phyloP scores from a whole-genome alignment of 169 alveolate genomes.

The Eimeria tenella region DNA sequence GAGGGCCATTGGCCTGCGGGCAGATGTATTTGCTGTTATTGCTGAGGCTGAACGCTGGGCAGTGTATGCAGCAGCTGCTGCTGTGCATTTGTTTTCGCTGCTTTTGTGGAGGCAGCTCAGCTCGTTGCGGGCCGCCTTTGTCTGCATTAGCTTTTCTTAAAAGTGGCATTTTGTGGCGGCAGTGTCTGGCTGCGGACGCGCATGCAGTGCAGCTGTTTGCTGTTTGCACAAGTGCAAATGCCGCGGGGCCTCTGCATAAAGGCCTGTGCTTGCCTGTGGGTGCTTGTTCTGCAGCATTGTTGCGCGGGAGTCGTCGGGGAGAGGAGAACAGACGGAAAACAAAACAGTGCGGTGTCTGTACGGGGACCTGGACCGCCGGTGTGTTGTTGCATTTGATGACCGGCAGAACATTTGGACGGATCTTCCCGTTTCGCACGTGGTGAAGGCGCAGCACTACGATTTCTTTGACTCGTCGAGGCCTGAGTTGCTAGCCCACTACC shows the following conservation, averaged over 20 bases:
- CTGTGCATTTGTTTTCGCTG: too few relatives aligned
- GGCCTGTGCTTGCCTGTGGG: background rate
- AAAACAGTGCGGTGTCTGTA: slow-evolving; percentile 83
- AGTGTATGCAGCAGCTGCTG: too few relatives aligned
- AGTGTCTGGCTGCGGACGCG: too few relatives aligned
- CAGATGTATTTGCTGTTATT: too few relatives aligned
- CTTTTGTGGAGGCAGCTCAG: too few relatives aligned
- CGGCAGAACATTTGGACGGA: slow-evolving; percentile 94
- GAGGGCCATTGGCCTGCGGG: too few relatives aligned
- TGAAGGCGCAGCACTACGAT: slow-evolving; percentile 94
- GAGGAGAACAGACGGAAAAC: slow-evolving; percentile 74
- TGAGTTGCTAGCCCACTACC: slow-evolving; percentile 82
- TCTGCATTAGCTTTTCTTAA: too few relatives aligned
- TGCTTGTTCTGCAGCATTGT: slow-evolving; percentile 55
- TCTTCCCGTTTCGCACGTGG: slow-evolving; percentile 91
- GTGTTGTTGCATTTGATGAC: slow-evolving; percentile 93
- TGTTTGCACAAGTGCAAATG: too few relatives aligned
- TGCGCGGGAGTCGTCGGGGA: slow-evolving; percentile 70
- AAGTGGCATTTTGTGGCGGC: too few relatives aligned
- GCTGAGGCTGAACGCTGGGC: too few relatives aligned
- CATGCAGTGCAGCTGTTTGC: background rate
- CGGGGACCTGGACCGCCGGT: slow-evolving; percentile 89
- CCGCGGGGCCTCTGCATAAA: too few relatives aligned
- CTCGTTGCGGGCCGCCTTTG: too few relatives aligned
- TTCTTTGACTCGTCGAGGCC: slow-evolving; percentile 87